These are phyloP conservation scores for Trametes cubensis DNA, from an alignment of 768 basidiomycete species.

Conservation along the genomic window DNA sequence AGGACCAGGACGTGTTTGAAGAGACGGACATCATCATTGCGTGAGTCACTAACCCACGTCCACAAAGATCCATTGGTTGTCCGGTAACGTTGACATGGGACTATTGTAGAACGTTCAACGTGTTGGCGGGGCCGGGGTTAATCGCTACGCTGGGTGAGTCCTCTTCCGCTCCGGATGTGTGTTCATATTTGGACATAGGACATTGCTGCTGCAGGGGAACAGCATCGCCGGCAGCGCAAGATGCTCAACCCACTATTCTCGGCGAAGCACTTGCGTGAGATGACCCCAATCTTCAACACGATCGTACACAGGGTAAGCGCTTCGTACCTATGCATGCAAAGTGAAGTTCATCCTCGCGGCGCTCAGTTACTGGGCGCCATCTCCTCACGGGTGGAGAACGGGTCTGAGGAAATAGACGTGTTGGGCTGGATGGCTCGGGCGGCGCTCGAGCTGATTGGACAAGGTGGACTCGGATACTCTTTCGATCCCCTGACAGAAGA, in stretches of 20 bases:
- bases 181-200: background rate
- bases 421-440: conserved; percentile 31
- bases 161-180: background rate
- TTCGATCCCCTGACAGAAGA: conserved; percentile 41
- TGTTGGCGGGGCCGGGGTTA: conserved; percentile 19
- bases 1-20: conserved; percentile 18
- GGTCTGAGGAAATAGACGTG: conserved; percentile 26
- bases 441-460: conserved; percentile 44
- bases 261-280: conserved; percentile 27
- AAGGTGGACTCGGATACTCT: conserved; percentile 47
- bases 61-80: background rate
- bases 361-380: conserved; percentile 21
- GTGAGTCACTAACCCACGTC: background rate
- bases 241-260: conserved; percentile 29
- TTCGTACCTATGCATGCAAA: background rate
- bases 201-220: conserved; percentile 7
- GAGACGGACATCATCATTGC: conserved; percentile 24
- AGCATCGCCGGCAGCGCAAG: conserved; percentile 27
- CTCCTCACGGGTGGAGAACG: conserved; percentile 2
- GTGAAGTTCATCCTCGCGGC: background rate
- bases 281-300: conserved; percentile 29
- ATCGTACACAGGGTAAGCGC: conserved; percentile 27
- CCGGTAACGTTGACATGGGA: background rate
- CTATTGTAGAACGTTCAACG: conserved; percentile 34
- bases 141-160: conserved; percentile 22